Evolutionary conservation across 2,329 filamentous ascomycete genomes (phyloP), one percentile per base, ranked within the genome.

Genomic region (Colletotrichum scovillei): DNA sequence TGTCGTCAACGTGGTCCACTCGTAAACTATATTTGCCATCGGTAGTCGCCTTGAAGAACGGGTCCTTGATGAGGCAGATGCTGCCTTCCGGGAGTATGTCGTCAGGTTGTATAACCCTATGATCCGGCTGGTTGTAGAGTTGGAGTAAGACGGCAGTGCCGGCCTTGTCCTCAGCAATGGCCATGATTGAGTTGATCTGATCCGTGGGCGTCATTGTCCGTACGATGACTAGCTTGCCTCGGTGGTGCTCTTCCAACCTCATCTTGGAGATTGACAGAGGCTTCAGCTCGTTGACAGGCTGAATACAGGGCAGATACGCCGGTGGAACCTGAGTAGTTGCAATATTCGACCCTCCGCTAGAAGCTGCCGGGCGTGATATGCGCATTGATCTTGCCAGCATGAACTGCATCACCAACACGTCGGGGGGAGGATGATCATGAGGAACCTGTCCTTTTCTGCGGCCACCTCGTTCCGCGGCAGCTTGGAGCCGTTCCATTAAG

Each of bases 1-100:
- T 74, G 69, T 91, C 88, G 19, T 83, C 85, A 19, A 86, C 76
- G 76, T 91, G 88, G 69, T 91, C 88, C 7, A 89, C 85, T 6
- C 87, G 82, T 28, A 91, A 42, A 0, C 79, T 81, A 76, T 86
- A 87, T 0, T 78, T 60, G 2, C 84, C 84, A 32, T 84, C 78
- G 0, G 76, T 78, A 28, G 81, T 80, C 0, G 77, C 35, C 74
- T 86, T 88, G 75, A 90, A 83, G 75, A 85, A 90, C 0, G 88
- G 88, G 69, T 90, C 88, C 73, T 90, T 91, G 32, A 91, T 65
- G 32, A 90, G 76, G 12, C 84, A 80, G 0, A 85, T 76, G 14
- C 78, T 79, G 1, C 80, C 79, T 5, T 79, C 66, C 0, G 76
- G 71, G 3, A 89, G 63, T 0, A 84, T 76, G 6, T 85, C 77